Conservation (phyloP, 2,329 filamentous ascomycete species). For the Verticillium albo-atrum region DNA sequence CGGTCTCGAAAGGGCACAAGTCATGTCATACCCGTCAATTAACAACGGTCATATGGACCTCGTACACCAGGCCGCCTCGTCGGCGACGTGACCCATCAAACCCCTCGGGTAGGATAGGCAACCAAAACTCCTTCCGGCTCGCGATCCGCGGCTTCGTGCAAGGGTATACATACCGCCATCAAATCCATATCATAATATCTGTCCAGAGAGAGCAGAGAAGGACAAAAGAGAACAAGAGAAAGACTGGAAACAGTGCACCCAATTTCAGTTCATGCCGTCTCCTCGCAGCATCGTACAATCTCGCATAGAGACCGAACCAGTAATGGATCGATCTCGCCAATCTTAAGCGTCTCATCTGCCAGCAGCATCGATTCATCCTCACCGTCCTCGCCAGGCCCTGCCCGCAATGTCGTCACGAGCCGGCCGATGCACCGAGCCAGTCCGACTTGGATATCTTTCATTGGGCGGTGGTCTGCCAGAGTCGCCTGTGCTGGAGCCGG, state of each 20-base stretch:
- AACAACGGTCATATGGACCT: neutral
- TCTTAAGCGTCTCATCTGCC: slow-evolving; percentile 8
- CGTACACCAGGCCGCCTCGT: neutral
- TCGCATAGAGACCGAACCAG: slow-evolving; percentile 37
- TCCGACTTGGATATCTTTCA: slow-evolving; percentile 43
- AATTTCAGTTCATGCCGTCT: neutral
- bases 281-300: slow-evolving; percentile 28
- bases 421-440: slow-evolving; percentile 46
- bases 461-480: neutral
- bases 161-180: neutral
- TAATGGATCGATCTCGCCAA: slow-evolving; percentile 27
- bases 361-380: slow-evolving; percentile 1
- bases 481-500: neutral
- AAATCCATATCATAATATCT: neutral
- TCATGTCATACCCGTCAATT: neutral
- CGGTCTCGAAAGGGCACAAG: neutral
- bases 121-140: neutral
- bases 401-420: slow-evolving; percentile 42
- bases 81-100: neutral
- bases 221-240: neutral
- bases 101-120: neutral
- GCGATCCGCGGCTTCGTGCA: neutral
- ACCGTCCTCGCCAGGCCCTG: slow-evolving; percentile 9
- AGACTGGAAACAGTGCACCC: neutral
- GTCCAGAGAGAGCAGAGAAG: neutral